Evolutionary conservation across 75 land plant species (phyloP).

Genomic region (Cunninghamia lanceolata): DNA sequence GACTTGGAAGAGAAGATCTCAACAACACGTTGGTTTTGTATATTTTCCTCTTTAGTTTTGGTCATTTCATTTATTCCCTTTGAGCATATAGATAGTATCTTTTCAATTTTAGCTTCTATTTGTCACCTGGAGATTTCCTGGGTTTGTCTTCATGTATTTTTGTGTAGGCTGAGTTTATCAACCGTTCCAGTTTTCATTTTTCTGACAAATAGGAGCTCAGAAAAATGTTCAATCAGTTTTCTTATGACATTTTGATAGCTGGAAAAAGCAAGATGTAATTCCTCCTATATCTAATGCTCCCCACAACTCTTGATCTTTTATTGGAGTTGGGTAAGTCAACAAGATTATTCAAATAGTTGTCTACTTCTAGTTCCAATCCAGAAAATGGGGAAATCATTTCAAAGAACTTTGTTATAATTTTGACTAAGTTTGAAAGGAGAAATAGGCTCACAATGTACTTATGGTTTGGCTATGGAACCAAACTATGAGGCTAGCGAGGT

Average conservation of each 20-base stretch:
- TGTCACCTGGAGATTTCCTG: too few species aligned
- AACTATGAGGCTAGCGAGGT: background rate
- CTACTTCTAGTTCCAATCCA: background rate
- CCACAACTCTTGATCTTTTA: background rate
- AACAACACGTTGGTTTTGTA: too few species aligned
- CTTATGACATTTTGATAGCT: background rate
- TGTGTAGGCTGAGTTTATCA: too few species aligned
- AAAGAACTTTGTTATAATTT: background rate
- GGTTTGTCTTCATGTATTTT: too few species aligned
- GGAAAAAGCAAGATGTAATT: background rate
- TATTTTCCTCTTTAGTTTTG: too few species aligned
- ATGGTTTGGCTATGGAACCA: background rate
- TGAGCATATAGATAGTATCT: too few species aligned
- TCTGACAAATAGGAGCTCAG: too few species aligned
- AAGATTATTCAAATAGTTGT: background rate
- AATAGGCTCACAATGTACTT: background rate
- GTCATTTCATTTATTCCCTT: too few species aligned
- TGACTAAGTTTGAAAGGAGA: background rate
- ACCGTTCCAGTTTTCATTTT: too few species aligned
- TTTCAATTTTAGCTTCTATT: too few species aligned
- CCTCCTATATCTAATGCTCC: background rate
- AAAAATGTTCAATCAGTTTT: background rate
- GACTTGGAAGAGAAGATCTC: too few species aligned
- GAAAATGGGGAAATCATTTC: background rate
- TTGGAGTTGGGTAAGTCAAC: background rate